Conservation (phyloP, 208 protist genomes). For the Crithidia fasciculata region DNA sequence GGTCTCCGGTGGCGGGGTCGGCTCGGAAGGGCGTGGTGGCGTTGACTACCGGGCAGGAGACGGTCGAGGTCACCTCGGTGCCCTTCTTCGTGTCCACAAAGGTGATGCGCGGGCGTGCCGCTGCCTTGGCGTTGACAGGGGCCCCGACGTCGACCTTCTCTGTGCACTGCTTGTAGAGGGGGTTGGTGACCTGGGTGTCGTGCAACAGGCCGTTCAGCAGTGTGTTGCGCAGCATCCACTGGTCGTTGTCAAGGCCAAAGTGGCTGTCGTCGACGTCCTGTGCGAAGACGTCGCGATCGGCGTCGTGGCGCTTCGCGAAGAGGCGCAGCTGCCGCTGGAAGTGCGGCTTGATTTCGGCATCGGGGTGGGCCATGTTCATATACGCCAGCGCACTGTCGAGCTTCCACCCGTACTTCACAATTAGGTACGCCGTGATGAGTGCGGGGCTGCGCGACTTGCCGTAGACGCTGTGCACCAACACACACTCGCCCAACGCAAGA, state of each 20-base stretch:
- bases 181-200: slow-evolving; percentile 69
- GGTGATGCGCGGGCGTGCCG: slow-evolving; percentile 45
- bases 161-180: slow-evolving; percentile 69
- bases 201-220: slow-evolving; percentile 85
- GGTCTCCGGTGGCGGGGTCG: slow-evolving; percentile 36
- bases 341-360: slow-evolving; percentile 90
- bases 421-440: slow-evolving; percentile 89
- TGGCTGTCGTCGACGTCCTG: slow-evolving; percentile 75
- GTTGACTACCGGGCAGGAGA: slow-evolving; percentile 59
- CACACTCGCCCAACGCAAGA: slow-evolving; percentile 80
- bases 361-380: slow-evolving; percentile 88
- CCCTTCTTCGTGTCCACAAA: slow-evolving; percentile 85
- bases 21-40: slow-evolving; percentile 40
- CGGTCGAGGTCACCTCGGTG: slow-evolving; percentile 47
- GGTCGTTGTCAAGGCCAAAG: slow-evolving; percentile 91
- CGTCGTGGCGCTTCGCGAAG: slow-evolving; percentile 82
- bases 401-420: slow-evolving; percentile 93
- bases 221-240: slow-evolving; percentile 93
- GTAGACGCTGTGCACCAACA: slow-evolving; percentile 88
- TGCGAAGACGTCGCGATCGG: slow-evolving; percentile 88
- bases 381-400: slow-evolving; percentile 86
- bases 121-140: slow-evolving; percentile 31
- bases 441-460: slow-evolving; percentile 84
- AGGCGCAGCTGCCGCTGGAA: slow-evolving; percentile 89
- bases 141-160: slow-evolving; percentile 67